Percentiles rank a stretch among this genome's conserved stretches.
phyloP scores from a whole-genome alignment of 2,329 filamentous ascomycete species.

The Lasiodiplodia citricola region DNA sequence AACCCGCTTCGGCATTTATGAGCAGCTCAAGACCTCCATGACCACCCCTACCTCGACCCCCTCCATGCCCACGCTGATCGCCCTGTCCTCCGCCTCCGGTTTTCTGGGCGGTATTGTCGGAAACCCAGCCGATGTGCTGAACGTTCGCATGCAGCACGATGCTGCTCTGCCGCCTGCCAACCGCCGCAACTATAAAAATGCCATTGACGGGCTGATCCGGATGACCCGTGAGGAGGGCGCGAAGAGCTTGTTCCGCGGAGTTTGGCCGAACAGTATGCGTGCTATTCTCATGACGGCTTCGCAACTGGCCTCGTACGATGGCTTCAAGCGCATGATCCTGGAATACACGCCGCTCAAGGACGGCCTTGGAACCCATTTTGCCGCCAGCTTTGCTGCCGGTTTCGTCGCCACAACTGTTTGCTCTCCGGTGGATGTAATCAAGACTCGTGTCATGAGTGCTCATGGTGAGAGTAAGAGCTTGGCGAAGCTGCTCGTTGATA shows the following conservation, averaged over 20 bases:
- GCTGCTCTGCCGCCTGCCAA: conserved; percentile 74
- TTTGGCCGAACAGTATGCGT: conserved; percentile 80
- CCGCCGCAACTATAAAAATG: conserved; percentile 87
- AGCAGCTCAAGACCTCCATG: conserved; percentile 80
- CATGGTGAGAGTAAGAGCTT: conserved; percentile 58
- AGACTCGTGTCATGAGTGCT: conserved; percentile 84
- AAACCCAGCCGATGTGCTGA: conserved; percentile 94
- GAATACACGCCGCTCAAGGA: conserved; percentile 69
- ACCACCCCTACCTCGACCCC: conserved; percentile 60
- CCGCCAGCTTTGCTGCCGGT: conserved; percentile 76
- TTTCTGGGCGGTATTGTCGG: conserved; percentile 88
- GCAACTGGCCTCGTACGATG: conserved; percentile 84
- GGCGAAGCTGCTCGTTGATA: conserved; percentile 65
- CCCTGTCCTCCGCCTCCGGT: conserved; percentile 81
- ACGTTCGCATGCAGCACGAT: conserved; percentile 98
- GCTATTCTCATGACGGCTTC: conserved; percentile 87
- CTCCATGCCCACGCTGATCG: conserved; percentile 77
- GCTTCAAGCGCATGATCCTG: conserved; percentile 75
- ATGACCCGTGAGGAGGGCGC: conserved; percentile 88
- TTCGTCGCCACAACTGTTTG: conserved; percentile 85
- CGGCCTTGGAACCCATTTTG: conserved; percentile 77
- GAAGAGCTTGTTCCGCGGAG: conserved; percentile 78
- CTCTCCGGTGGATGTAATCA: conserved; percentile 86
- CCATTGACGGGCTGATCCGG: conserved; percentile 80
- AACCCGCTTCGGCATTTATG: conserved; percentile 94